Evolutionary conservation across 176 grass and related monocot genomes (phyloP).

Genomic region (Elaeis guineensis): DNA sequence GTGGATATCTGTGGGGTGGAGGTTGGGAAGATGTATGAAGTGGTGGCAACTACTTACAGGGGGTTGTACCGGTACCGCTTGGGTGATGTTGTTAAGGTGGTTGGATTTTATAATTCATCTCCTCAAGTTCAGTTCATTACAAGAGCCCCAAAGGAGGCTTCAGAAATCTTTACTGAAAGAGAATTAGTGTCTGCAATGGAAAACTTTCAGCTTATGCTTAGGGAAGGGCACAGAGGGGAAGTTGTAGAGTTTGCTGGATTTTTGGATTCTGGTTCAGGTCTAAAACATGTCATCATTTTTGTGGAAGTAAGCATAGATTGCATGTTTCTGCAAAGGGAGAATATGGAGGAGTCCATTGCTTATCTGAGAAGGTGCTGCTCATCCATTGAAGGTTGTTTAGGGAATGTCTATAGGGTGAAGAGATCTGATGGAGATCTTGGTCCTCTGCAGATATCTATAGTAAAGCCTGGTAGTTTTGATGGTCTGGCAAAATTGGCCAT

Average conservation of each 20-base stretch:
- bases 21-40: conserved; percentile 21
- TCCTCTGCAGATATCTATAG: conserved; percentile 18
- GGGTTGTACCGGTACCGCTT: conserved; percentile 25
- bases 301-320: conserved; percentile 12
- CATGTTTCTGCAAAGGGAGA: conserved; percentile 12
- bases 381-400: conserved; percentile 20
- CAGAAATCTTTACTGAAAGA: conserved; percentile 21
- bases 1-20: conserved; percentile 29
- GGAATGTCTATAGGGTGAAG: conserved; percentile 20
- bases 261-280: not conserved
- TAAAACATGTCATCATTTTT: conserved; percentile 9
- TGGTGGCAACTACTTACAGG: conserved; percentile 25
- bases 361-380: conserved; percentile 6
- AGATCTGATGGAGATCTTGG: conserved; percentile 14
- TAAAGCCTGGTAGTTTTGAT: conserved; percentile 20
- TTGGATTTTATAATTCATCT: conserved; percentile 25
- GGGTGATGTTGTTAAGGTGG: conserved; percentile 22
- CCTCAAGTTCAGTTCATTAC: conserved; percentile 20
- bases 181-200: conserved; percentile 24
- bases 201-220: conserved; percentile 17
- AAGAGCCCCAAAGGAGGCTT: conserved; percentile 18
- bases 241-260: conserved; percentile 25
- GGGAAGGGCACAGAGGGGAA: not conserved
- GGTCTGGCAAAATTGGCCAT: conserved; percentile 10
- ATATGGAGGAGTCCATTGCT: conserved; percentile 2